Base-by-base conservation (phyloP, 306 rosid genomes). In the Vicia faba region DNA sequence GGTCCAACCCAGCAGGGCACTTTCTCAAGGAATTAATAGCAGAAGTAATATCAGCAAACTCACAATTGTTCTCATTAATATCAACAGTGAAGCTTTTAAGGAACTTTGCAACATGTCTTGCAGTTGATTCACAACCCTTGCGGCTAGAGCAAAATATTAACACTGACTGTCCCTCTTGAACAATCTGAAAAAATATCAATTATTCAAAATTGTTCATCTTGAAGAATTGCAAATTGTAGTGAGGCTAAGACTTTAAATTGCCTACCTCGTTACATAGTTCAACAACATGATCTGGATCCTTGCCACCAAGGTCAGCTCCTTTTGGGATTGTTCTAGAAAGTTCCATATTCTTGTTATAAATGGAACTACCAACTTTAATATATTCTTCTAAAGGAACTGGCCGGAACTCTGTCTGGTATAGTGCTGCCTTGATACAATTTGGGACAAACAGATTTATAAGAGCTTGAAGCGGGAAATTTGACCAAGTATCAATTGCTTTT, bases 71-170 rank as follows among this genome's bases (percentile, higher is more conserved):
- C 28, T 70, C 80, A 41, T 31, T 81, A 73, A 73, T 67, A 63
- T 80, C 72, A 39, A 67, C 79, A 19, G 75, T 68, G 80, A 80
- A 88, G 58, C 80, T 82, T 76, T 84, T 84, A 43, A 93, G 91
- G 68, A 88, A 89, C 78, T 82, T 86, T 35, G 96, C 84, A 56
- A 93, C 86, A 50, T 93, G 98, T 76, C 73, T 89, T 2, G 97
- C 96, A 36, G 98, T 89, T 80, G 98, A 89, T 86, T 93, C 98
- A 64, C 98, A 93, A 69, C 98, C 98, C 84, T 89, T 93, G 58
- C 98, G 75, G 79, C 97, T 93, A 56, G 95, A 89, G 82, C 98
- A 93, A 82, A 93, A 93, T 81, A 93, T 93, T 62, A 93, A 78
- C 73, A 89, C 97, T 2, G 98, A 93, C 41, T 84, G 91, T 33